Evolutionary conservation across 345 rosid genomes (phyloP), one percentile per base, ranked within the genome.

Genomic region (Erodium maritimum): DNA sequence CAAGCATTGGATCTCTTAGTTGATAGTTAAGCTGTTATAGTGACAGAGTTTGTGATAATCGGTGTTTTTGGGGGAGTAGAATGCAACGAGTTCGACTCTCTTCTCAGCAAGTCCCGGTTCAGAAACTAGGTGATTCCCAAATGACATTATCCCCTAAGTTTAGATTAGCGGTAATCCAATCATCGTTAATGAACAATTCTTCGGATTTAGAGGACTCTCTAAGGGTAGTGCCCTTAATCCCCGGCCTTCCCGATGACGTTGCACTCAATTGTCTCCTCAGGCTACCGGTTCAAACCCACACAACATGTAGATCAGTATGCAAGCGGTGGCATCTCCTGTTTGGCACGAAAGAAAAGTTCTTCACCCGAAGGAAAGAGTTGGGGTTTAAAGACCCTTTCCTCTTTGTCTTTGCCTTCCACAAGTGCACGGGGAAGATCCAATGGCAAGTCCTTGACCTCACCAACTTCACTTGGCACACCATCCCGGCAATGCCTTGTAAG

Each of bases 191-290:
- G 12, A 75, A 73, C 60, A 65, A 71, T 55, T 71, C 87, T 5
- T 61, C 65, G 0, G 87, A 87, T 21, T 29, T 70, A 29, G 91
- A 84, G 66, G 46, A 62, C 42, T 79, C 81, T 37, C 73, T 82
- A 12, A 59, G 21, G 45, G 68, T 74, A 18, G 88, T 84, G 42
- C 85, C 88, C n/a, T 65, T 90, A 5, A 73, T 90, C 61, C 95
- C 95, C 0, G 93, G 95, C 24, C 90, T 90, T 63, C 97, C 95
- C 1, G 97, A 87, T 63, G 97, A 90, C 70, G 72, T 90, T 56
- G 87, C 97, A 0, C 78, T 81, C 24, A 78, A 83, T 58, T 87
- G 95, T 57, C 93, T 87, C 53, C 81, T 90, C 21, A 77, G 95
- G 21, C 71, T 87, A 57, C 93, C 97, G 1, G 81, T 87, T 33